Percentiles rank a stretch among this genome's conserved stretches.
phyloP scores from a whole-genome alignment of 2,329 filamentous ascomycete genomes.

The Dothidotthia symphoricarpi region DNA sequence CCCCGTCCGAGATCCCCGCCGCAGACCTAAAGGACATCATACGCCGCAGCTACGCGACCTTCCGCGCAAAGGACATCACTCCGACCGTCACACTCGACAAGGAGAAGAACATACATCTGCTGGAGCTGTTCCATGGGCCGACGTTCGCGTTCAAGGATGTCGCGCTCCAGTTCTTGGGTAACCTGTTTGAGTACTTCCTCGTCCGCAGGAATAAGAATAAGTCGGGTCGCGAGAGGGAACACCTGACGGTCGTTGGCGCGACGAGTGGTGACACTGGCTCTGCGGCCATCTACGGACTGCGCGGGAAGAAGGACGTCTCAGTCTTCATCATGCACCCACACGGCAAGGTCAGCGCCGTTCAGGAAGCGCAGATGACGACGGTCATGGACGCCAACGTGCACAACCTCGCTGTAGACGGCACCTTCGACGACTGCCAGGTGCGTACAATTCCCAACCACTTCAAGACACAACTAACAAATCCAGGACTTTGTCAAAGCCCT shows the following conservation, averaged over 20 bases:
- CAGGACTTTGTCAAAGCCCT: slow-evolving; percentile 90
- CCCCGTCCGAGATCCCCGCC: slow-evolving; percentile 74
- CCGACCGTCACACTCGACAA: slow-evolving; percentile 75
- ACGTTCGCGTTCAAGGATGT: slow-evolving; percentile 94
- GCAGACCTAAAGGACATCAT: slow-evolving; percentile 81
- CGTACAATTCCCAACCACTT: background rate
- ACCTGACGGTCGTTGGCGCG: slow-evolving; percentile 44
- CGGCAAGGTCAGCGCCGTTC: slow-evolving; percentile 84
- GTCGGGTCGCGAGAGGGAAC: slow-evolving; percentile 60
- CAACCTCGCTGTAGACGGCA: slow-evolving; percentile 84
- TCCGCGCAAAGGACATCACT: slow-evolving; percentile 74
- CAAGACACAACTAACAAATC: slow-evolving; percentile 17
- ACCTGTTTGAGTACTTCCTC: slow-evolving; percentile 88
- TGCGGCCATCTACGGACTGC: slow-evolving; percentile 90
- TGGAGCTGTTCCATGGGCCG: slow-evolving; percentile 95
- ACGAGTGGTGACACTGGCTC: slow-evolving; percentile 68
- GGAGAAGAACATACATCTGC: slow-evolving; percentile 70
- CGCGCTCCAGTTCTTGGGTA: slow-evolving; percentile 91
- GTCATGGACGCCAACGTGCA: slow-evolving; percentile 88
- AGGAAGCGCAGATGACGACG: slow-evolving; percentile 97
- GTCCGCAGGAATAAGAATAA: slow-evolving; percentile 70
- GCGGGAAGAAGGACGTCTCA: slow-evolving; percentile 94
- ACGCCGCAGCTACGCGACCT: slow-evolving; percentile 81
- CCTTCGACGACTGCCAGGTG: slow-evolving; percentile 93
- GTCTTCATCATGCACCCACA: slow-evolving; percentile 94